Percentiles rank a stretch among this genome's conserved stretches.
Conservation (phyloP, 148 eudicot species). For the Simmondsia chinensis region DNA sequence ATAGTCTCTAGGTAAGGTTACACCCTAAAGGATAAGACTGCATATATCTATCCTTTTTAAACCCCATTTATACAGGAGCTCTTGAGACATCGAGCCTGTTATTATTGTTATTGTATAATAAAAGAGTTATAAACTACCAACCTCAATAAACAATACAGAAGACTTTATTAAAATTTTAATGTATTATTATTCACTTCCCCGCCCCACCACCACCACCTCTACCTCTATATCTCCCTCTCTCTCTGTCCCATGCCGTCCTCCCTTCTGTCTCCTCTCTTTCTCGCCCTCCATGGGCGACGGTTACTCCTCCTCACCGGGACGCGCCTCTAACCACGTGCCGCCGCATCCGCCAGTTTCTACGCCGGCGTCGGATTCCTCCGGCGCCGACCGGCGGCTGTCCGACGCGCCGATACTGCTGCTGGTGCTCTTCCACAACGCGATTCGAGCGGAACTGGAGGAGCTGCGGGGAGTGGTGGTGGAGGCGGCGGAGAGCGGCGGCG, state of each 20-base stretch:
- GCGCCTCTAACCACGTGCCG: not conserved
- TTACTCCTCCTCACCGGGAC: constrained; percentile 6
- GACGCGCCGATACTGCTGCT: constrained; percentile 54
- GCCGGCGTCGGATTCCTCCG: constrained; percentile 1
- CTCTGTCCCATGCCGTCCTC: constrained; percentile 21
- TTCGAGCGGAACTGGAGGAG: constrained; percentile 44
- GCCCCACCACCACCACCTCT: too few relatives aligned
- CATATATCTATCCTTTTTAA: too few relatives aligned
- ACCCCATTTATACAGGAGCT: too few relatives aligned
- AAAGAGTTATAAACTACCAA: too few relatives aligned
- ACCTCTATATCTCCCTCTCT: constrained; percentile 5
- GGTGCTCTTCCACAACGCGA: constrained; percentile 48
- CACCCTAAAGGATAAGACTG: too few relatives aligned
- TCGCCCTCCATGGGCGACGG: constrained; percentile 28
- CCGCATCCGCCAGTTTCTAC: not conserved
- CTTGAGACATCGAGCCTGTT: too few relatives aligned
- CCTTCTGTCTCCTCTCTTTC: constrained; percentile 17
- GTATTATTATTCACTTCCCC: too few relatives aligned
- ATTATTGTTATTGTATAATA: too few relatives aligned
- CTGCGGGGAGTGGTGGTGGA: constrained; percentile 29
- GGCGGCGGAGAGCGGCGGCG: constrained; percentile 17
- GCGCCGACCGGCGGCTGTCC: constrained; percentile 15
- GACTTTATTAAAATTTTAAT: too few relatives aligned
- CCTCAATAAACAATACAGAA: too few relatives aligned
- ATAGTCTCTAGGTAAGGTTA: too few relatives aligned